Percentiles rank a stretch among this genome's conserved stretches.
Evolutionary conservation across 345 rosid genomes (phyloP).

Genomic region (Gossypium thurberi): DNA sequence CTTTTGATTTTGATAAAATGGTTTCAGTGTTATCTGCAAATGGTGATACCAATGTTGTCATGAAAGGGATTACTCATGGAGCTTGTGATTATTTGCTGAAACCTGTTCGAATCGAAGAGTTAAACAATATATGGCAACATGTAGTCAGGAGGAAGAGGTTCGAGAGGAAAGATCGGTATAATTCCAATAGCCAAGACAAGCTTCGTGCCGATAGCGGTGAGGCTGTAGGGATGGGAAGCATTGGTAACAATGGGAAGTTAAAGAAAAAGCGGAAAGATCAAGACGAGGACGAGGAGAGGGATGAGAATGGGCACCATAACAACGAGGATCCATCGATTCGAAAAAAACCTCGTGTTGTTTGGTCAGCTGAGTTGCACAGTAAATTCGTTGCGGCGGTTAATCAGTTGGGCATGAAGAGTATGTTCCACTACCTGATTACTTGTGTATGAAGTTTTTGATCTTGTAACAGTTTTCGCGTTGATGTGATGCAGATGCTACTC

Average conservation of each 20-base stretch:
- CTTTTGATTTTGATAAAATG: not conserved
- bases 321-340: slow-evolving; percentile 56
- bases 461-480: not conserved
- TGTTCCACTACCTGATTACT: slow-evolving; percentile 11
- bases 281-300: slow-evolving; percentile 69
- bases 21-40: slow-evolving; percentile 77
- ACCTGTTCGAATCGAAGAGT: slow-evolving; percentile 84
- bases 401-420: slow-evolving; percentile 78
- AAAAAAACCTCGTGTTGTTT: slow-evolving; percentile 81
- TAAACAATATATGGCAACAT: slow-evolving; percentile 94
- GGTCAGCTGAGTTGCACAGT: slow-evolving; percentile 73
- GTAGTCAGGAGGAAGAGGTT: slow-evolving; percentile 58
- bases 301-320: slow-evolving; percentile 39
- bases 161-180: slow-evolving; percentile 31
- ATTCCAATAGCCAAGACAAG: slow-evolving; percentile 30
- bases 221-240: slow-evolving; percentile 24
- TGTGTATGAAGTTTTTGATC: not conserved
- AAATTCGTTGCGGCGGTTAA: slow-evolving; percentile 72
- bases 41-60: slow-evolving; percentile 71
- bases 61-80: slow-evolving; percentile 86
- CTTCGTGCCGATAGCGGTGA: slow-evolving; percentile 27
- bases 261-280: slow-evolving; percentile 70
- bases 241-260: slow-evolving; percentile 48
- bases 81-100: slow-evolving; percentile 91
- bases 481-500: slow-evolving; percentile 78